Base-by-base conservation (phyloP, 164 flowering plant genomes). In the Santalum album region DNA sequence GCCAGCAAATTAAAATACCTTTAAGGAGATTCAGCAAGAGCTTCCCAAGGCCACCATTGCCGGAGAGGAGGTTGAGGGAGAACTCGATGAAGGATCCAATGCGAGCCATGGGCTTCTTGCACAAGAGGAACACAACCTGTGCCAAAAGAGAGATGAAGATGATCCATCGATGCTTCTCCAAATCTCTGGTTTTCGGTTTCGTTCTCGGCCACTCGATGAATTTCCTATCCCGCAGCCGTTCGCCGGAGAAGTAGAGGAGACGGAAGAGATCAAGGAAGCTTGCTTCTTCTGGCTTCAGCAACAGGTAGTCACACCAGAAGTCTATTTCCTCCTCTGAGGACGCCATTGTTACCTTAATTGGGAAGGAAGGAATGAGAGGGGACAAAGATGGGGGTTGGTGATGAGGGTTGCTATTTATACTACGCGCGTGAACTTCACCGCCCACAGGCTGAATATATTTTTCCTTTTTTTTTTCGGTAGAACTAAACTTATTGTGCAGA, bases 91-190 rank as follows among this genome's bases (percentile, higher is more conserved):
- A 29, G 0, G 60, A 25, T 4, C 90, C 86, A 0, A 56, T 17
- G 26, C 12, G 20, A 23, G 64, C 65, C 71, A 80, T 11, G 16
- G 77, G 75, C n/a, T 52, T 69, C 25, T 48, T 60, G 25, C 42
- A 1, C 16, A 0, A 1, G 7, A 63, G 44, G 9, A 83, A 52
- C 15, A 59, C 3, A 39, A 70, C 77, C 50, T 80, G 90, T 2
- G n/a, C 42, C 0, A 71, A 12, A 5, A 80, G 18, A 26, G 86
- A 75, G 38, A 73, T 9, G 58, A 78, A 75, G 21, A 83, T 68
- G 54, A 78, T 34, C 80, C 82, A 78, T 62, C 90, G 55, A 1
- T 64, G 64, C 9, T 21, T n/a, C n/a, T n/a, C 6, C 12, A 72
- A 59, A 17, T 51, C 55, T 7, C 15, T 14, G 1, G 12, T 9